A percentile compares a stretch with the other conserved stretches of the same genome.
Evolutionary conservation across 2,329 filamentous ascomycete genomes (phyloP).

Genomic region (Venturia nashicola): DNA sequence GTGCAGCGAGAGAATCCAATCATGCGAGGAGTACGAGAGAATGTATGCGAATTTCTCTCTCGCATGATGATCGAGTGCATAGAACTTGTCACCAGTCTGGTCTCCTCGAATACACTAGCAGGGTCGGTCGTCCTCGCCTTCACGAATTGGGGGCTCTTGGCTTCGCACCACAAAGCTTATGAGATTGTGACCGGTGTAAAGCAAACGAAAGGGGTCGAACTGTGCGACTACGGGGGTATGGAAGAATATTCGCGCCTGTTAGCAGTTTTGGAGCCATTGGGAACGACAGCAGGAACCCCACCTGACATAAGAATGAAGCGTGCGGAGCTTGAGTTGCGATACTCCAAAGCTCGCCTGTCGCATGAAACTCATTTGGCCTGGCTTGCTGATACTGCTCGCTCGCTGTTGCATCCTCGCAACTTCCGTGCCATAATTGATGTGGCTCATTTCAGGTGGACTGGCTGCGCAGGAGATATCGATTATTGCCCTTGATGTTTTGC

Average conservation of each 20-base stretch:
- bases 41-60: no score
- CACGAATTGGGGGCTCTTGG: not conserved
- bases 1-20: no score
- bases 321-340: not conserved
- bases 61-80: no score
- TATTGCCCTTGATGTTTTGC: not conserved
- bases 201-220: not conserved
- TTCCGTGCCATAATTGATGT: not conserved
- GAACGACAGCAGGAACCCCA: not conserved
- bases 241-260: not conserved
- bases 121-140: not conserved
- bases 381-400: not conserved
- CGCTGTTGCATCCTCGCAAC: not conserved
- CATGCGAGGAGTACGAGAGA: no score
- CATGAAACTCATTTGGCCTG: not conserved
- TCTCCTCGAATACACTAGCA: not conserved
- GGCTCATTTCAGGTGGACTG: not conserved
- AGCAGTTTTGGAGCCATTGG: not conserved
- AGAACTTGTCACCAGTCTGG: not conserved
- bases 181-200: not conserved
- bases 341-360: not conserved
- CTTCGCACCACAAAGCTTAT: not conserved
- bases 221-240: not conserved
- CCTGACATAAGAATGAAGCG: not conserved
- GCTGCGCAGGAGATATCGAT: not conserved